phyloP scores from a whole-genome alignment of 768 basidiomycete species.

The Rhodotorula paludigena region DNA sequence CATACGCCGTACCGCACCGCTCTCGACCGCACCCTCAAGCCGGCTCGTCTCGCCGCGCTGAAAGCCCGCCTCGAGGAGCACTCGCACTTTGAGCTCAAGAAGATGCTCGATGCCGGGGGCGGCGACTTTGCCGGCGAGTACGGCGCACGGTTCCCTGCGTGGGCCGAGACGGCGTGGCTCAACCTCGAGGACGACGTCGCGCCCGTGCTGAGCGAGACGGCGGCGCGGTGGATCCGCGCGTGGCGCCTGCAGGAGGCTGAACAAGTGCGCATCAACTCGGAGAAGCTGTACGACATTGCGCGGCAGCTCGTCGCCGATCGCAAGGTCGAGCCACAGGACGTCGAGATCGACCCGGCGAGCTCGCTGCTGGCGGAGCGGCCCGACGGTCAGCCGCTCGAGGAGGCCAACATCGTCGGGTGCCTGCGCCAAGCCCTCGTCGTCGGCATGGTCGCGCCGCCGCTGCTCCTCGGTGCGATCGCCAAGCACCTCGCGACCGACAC shows the following conservation, averaged over 20 bases:
- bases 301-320: slow-evolving; percentile 10
- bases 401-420: slow-evolving; percentile 16
- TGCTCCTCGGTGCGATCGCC: slow-evolving; percentile 16
- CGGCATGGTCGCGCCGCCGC: slow-evolving; percentile 20
- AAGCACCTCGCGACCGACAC: slow-evolving; percentile 17
- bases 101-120: not conserved
- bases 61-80: not conserved
- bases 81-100: not conserved
- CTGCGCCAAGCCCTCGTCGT: slow-evolving; percentile 27
- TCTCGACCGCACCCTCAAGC: slow-evolving; percentile 28
- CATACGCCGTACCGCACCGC: slow-evolving; percentile 21
- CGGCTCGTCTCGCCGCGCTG: not conserved
- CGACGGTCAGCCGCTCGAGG: slow-evolving; percentile 5
- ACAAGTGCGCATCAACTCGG: not conserved
- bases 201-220: not conserved
- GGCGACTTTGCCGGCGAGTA: slow-evolving; percentile 27
- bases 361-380: slow-evolving; percentile 19
- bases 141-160: slow-evolving; percentile 14
- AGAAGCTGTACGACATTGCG: slow-evolving; percentile 12
- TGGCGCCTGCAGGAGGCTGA: slow-evolving; percentile 9
- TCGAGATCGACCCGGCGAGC: slow-evolving; percentile 21
- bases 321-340: slow-evolving; percentile 8
- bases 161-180: slow-evolving; percentile 4
- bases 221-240: slow-evolving; percentile 15
- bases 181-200: slow-evolving; percentile 15